Base-by-base conservation (phyloP, 2,329 filamentous ascomycete genomes). In the Aspergillus fumigatiaffinis region DNA sequence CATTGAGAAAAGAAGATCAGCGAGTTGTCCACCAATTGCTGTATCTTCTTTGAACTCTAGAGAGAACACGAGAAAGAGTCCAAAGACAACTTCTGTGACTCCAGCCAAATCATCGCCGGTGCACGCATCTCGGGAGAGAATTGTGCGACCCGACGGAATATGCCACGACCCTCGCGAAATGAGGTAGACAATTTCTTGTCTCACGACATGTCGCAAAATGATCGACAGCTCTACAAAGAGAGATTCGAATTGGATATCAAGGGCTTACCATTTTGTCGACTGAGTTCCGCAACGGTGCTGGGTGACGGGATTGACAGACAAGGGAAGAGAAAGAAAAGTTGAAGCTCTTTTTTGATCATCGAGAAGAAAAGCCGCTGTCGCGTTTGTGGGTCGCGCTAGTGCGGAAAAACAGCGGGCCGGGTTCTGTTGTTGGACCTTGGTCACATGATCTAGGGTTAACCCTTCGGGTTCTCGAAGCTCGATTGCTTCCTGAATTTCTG, bases 1-100 rank as follows among this genome's bases (percentile, higher is more conserved):
- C 92, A 97, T 97, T 94, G 93, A 97, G 93, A 91, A 95, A 63
- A 92, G 94, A 90, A 96, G 91, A 91, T 76, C 90, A 97, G 92
- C 89, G 79, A 80, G 84, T 80, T 85, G 85, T 87, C 85, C 88
- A 88, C 83, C 84, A 87, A 86, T 65, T 70, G 71, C 82, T 83
- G 79, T 76, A 84, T 90, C 88, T 91, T 90, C 87, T 88, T 86
- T 89, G 81, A 89, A 89, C 91, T 96, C 91, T 95, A 95, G 82
- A 88, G 91, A 94, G 89, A 80, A 61, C 65, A 72, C 63, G 66
- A 68, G 78, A 74, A 67, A 73, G 62, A 46, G 65, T 82, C 81
- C 84, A 80, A 80, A 80, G 80, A 80, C 82, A 66, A 66, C 61
- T 63, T 66, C 67, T 67, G 68, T 74, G 75, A 69, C 80, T 84